Evolutionary conservation across 2,329 filamentous ascomycete genomes (phyloP), one percentile per base, ranked within the genome.

Genomic region (Capronia coronata): DNA sequence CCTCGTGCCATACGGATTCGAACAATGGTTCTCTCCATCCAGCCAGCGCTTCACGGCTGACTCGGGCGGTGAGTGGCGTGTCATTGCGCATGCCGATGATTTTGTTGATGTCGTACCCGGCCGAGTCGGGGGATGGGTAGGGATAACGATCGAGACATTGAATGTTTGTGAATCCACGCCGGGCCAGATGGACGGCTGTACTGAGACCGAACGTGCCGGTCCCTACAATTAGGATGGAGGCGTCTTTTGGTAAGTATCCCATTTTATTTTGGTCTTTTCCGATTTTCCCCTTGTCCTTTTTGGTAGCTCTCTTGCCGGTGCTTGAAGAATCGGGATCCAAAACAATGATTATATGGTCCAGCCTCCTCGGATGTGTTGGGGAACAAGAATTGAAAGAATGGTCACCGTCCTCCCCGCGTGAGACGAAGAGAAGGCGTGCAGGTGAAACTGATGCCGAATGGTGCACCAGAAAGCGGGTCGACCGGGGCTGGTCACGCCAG

Each of bases 141-240:
- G 43, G 43, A n/a, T 25, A 46, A 2, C 43, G 43, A 27, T 46
- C 43, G 4, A 46, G 43, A 29, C 43, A 46, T 46, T 46, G 43
- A 11, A 46, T 39, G 19, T 72, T 64, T 5, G 23, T 64, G 58
- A 75, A 78, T 2, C 74, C 75, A 11, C 49, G 46, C 11, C 70
- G 74, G 21, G 49, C 49, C 9, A 52, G 40, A 27, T 47, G 55
- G 14, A 59, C 45, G 7, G 60, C 68, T 1, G 77, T 80, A 8
- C 72, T 68, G 9, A 80, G 49, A 2, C 80, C 63, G 19, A 75
- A 75, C 1, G 82, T 64, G 18, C 67, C 65, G 43, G 74, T 79
- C 53, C 79, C 80, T 25, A 74, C 66, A 5, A 75, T 77, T 61
- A 52, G 25, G 25, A 58, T 51, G 16, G 43, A 39, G 5, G 34